Percentiles rank a stretch among this genome's conserved stretches.
phyloP scores from a whole-genome alignment of 257 asterid species.

The Hygrophila difformis region DNA sequence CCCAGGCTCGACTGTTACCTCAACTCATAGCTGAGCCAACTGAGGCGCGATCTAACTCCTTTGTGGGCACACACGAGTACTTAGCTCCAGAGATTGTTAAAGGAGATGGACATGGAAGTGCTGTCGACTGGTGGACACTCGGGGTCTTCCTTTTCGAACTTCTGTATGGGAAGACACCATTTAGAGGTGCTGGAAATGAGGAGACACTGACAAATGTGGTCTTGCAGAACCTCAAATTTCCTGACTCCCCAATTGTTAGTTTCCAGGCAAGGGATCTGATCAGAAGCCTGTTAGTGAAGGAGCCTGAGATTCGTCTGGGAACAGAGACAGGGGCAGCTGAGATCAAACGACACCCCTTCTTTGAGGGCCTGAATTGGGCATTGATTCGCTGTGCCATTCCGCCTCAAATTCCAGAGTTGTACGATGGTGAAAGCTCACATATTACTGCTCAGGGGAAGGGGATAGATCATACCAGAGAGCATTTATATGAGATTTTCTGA shows the following conservation, averaged over 20 bases:
- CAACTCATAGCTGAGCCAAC: constrained; percentile 93
- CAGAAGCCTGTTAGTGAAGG: constrained; percentile 64
- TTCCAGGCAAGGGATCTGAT: constrained; percentile 77
- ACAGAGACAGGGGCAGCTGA: constrained; percentile 80
- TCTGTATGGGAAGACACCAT: constrained; percentile 83
- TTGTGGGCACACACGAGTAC: constrained; percentile 93
- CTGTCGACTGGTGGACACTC: constrained; percentile 98
- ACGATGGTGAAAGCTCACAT: constrained; percentile 24
- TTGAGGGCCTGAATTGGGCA: constrained; percentile 88
- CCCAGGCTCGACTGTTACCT: constrained; percentile 45
- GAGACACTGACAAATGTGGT: constrained; percentile 80
- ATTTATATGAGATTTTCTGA: constrained; percentile 70
- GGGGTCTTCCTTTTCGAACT: constrained; percentile 87
- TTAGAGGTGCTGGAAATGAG: constrained; percentile 68
- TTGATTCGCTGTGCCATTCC: constrained; percentile 74
- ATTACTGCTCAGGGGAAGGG: constrained; percentile 17
- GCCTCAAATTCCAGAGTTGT: constrained; percentile 57
- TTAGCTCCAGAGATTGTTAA: constrained; percentile 91
- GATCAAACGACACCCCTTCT: constrained; percentile 85
- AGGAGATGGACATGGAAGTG: constrained; percentile 94
- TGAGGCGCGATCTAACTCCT: constrained; percentile 88
- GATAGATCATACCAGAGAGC: too few species aligned
- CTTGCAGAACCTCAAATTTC: constrained; percentile 59
- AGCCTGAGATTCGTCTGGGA: constrained; percentile 72
- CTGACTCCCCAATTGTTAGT: constrained; percentile 73